Evolutionary conservation across 2,329 filamentous ascomycete species (phyloP).

Genomic region (Neodidymelliopsis sp.): DNA sequence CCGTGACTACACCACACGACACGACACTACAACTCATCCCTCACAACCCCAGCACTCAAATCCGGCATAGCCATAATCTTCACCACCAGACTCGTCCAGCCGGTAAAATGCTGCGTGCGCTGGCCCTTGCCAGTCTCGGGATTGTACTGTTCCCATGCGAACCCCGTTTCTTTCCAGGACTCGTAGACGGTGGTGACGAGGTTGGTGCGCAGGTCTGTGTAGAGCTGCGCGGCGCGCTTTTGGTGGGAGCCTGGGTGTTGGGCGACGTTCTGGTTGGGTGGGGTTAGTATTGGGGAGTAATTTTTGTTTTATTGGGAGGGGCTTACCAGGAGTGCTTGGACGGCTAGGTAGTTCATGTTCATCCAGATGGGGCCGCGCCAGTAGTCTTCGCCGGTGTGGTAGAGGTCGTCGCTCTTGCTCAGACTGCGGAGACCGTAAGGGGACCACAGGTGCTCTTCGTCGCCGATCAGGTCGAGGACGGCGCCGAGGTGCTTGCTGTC

Average conservation of each 20-base stretch:
- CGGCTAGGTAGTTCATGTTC: slow-evolving; percentile 91
- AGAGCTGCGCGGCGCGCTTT: slow-evolving; percentile 73
- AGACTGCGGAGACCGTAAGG: slow-evolving; percentile 87
- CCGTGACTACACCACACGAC: not conserved
- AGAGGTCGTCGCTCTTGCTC: slow-evolving; percentile 81
- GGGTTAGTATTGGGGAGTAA: slow-evolving; percentile 12
- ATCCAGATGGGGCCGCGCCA: slow-evolving; percentile 97
- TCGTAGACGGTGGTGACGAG: slow-evolving; percentile 88
- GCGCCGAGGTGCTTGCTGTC: slow-evolving; percentile 77
- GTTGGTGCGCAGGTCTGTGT: slow-evolving; percentile 79
- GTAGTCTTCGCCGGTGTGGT: slow-evolving; percentile 94
- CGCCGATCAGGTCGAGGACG: slow-evolving; percentile 77
- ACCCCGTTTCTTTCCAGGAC: slow-evolving; percentile 89
- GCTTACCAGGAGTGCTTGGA: slow-evolving; percentile 73
- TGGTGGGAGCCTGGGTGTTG: slow-evolving; percentile 71
- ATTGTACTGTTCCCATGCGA: slow-evolving; percentile 99
- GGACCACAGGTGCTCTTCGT: slow-evolving; percentile 90
- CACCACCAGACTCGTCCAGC: slow-evolving; percentile 97
- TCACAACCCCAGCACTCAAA: slow-evolving; percentile 48
- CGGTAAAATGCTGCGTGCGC: slow-evolving; percentile 95
- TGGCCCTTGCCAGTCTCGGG: slow-evolving; percentile 93
- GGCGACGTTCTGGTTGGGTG: slow-evolving; percentile 65
- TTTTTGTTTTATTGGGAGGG: not conserved
- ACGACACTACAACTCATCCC: slow-evolving; percentile 40
- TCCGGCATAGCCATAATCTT: slow-evolving; percentile 97